A percentile compares a stretch with the other conserved stretches of the same genome.
Evolutionary conservation across 2,329 filamentous ascomycete species (phyloP).

Genomic region (Verticillium nubilum): DNA sequence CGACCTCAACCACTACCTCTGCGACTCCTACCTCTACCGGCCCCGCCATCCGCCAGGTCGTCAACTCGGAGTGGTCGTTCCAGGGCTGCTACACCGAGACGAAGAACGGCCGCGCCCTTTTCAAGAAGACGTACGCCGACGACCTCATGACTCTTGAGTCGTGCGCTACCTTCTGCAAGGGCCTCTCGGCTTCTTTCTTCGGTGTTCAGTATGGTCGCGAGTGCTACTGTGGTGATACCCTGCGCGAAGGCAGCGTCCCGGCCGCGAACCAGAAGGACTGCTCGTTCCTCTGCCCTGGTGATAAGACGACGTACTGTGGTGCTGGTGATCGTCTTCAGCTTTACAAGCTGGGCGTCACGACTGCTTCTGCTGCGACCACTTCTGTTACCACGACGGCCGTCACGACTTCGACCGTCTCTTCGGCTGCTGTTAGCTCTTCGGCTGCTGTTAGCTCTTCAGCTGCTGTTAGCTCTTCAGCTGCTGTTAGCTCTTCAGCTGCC

Average conservation of each 20-base stretch:
- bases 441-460: background rate
- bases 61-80: conserved; percentile 18
- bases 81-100: conserved; percentile 31
- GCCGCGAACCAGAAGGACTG: conserved; percentile 15
- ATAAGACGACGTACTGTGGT: conserved; percentile 17
- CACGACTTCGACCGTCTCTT: background rate
- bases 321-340: conserved; percentile 13
- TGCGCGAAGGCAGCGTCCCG: conserved; percentile 5
- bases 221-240: conserved; percentile 16
- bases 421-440: background rate
- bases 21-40: conserved; percentile 12
- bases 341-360: background rate
- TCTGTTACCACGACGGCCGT: background rate
- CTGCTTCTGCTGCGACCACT: background rate
- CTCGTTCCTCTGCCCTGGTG: conserved; percentile 19
- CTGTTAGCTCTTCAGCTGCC: background rate
- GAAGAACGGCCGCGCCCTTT: conserved; percentile 20
- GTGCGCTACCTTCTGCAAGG: conserved; percentile 43
- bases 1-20: background rate
- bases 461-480: background rate
- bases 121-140: conserved; percentile 22
- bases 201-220: conserved; percentile 14
- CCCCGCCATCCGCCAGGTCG: conserved; percentile 15
- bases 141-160: conserved; percentile 36
- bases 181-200: conserved; percentile 1